A percentile compares a stretch with the other conserved stretches of the same genome.
phyloP scores from a whole-genome alignment of 495 filamentous ascomycete genomes.

The Hypoxylon trugodes region DNA sequence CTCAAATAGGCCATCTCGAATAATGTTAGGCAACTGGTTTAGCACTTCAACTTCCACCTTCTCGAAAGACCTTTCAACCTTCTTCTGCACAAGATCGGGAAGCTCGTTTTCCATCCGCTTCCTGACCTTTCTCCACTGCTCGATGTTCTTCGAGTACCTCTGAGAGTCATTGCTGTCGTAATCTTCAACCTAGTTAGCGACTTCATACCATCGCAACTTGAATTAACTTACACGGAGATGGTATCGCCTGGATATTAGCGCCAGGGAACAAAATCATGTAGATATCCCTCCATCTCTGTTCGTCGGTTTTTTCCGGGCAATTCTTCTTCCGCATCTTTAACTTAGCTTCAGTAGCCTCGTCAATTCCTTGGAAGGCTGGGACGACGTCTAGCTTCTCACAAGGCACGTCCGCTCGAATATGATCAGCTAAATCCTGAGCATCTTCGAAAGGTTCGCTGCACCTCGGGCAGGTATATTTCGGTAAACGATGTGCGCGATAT shows the following conservation, averaged over 20 bases:
- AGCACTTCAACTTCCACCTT: conserved; percentile 36
- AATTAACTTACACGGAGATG: conserved; percentile 49
- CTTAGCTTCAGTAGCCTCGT: conserved; percentile 39
- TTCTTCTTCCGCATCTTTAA: conserved; percentile 52
- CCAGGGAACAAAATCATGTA: conserved; percentile 54
- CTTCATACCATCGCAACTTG: neutral
- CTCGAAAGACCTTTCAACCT: conserved; percentile 38
- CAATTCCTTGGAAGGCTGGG: conserved; percentile 37
- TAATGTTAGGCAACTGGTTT: conserved; percentile 33
- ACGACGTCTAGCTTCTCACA: conserved; percentile 43
- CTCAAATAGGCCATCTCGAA: conserved; percentile 35
- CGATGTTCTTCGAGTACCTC: conserved; percentile 26
- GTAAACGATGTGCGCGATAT: conserved; percentile 51
- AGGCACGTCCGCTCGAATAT: conserved; percentile 48
- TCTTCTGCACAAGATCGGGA: conserved; percentile 38
- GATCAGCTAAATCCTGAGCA: conserved; percentile 45
- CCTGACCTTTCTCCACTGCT: conserved; percentile 37
- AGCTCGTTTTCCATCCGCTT: conserved; percentile 39
- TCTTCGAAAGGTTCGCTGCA: conserved; percentile 51
- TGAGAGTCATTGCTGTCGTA: conserved; percentile 35
- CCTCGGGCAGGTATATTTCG: conserved; percentile 50
- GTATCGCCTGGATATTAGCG: conserved; percentile 46
- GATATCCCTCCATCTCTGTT: conserved; percentile 56
- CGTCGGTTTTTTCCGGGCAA: conserved; percentile 50
- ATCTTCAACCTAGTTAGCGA: conserved; percentile 38